A percentile compares a stretch with the other conserved stretches of the same genome.
Conservation (phyloP, 805 yeast genomes). For the Ogataea parapolymorpha region DNA sequence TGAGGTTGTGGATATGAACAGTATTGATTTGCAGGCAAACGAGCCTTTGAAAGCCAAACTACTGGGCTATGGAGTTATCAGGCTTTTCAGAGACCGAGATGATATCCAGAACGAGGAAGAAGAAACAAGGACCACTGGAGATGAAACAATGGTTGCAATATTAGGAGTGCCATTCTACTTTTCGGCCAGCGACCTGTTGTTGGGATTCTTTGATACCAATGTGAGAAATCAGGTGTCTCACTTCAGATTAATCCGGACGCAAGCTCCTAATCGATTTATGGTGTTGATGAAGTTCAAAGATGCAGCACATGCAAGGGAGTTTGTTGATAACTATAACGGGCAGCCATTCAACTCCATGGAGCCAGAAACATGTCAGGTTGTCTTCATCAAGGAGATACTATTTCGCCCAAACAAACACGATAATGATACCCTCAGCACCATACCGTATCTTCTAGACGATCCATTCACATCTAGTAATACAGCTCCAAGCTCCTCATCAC, state of each 20-base stretch:
- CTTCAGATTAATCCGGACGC: slow-evolving; percentile 66
- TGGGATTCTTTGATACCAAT: slow-evolving; percentile 70
- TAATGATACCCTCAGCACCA: slow-evolving; percentile 25
- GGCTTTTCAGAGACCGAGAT: slow-evolving; percentile 57
- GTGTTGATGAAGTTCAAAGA: slow-evolving; percentile 72
- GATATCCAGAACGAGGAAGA: slow-evolving; percentile 21
- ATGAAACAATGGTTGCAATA: slow-evolving; percentile 69
- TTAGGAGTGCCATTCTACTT: slow-evolving; percentile 87
- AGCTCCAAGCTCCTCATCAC: background rate
- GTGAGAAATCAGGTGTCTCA: slow-evolving; percentile 58
- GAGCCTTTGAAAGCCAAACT: slow-evolving; percentile 58
- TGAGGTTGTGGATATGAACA: slow-evolving; percentile 29
- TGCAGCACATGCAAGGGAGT: slow-evolving; percentile 52
- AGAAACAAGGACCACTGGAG: slow-evolving; percentile 35
- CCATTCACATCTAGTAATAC: slow-evolving; percentile 43
- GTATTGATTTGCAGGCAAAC: slow-evolving; percentile 10
- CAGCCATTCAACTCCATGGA: slow-evolving; percentile 81
- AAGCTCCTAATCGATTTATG: slow-evolving; percentile 65
- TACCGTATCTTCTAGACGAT: slow-evolving; percentile 70
- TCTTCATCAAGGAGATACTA: slow-evolving; percentile 60
- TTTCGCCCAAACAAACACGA: slow-evolving; percentile 36
- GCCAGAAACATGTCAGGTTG: slow-evolving; percentile 78
- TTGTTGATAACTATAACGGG: slow-evolving; percentile 67
- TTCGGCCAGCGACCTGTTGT: slow-evolving; percentile 73
- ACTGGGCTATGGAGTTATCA: slow-evolving; percentile 71